Evolutionary conservation across 2,329 filamentous ascomycete genomes (phyloP).

Genomic region (Calonectria leucothoes): DNA sequence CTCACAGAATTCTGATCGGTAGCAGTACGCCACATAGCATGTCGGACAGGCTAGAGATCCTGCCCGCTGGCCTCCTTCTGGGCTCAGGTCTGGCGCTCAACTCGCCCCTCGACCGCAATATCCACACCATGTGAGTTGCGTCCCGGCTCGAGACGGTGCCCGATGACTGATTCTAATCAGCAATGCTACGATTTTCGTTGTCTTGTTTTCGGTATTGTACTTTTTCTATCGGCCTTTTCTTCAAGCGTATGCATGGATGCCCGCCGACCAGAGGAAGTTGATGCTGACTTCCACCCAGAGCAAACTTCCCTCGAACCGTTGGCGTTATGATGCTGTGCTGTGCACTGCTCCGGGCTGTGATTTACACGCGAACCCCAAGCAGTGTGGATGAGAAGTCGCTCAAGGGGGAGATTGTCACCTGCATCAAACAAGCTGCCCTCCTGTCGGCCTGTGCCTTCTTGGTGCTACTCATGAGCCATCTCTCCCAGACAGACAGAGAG

Average conservation of each 20-base stretch:
- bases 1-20: not conserved
- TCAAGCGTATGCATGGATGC: conserved; percentile 38
- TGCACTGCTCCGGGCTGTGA: conserved; percentile 12
- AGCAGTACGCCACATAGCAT: not conserved
- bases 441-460: conserved; percentile 19
- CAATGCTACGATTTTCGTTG: conserved; percentile 19
- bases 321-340: conserved; percentile 16
- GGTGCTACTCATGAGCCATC: conserved; percentile 21
- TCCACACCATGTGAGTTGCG: conserved; percentile 31
- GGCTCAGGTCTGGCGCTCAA: conserved; percentile 30
- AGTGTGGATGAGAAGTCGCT: conserved; percentile 9
- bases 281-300: conserved; percentile 33
- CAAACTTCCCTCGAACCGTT: conserved; percentile 27
- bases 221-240: conserved; percentile 27
- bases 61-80: conserved; percentile 30
- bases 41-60: conserved; percentile 11
- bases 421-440: conserved; percentile 22
- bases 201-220: conserved; percentile 25
- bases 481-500: not conserved
- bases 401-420: conserved; percentile 17
- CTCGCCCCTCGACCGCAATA: conserved; percentile 22
- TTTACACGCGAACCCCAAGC: not conserved
- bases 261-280: not conserved
- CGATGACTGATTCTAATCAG: conserved; percentile 28
- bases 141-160: not conserved